phyloP scores from a whole-genome alignment of 75 land plant species.

The Adiantum capillusveneris region DNA sequence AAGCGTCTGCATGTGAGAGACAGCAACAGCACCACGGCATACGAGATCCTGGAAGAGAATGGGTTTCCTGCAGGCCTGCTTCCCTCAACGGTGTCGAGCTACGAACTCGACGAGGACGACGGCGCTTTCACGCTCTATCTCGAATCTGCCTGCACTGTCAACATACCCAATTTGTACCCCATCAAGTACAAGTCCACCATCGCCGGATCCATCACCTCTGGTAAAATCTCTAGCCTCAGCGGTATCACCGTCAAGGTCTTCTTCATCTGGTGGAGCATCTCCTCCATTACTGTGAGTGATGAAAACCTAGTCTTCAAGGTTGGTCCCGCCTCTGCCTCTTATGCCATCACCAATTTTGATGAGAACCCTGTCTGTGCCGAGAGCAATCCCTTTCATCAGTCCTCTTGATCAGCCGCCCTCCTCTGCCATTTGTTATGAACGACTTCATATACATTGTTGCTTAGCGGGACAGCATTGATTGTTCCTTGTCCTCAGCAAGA shows the following conservation, averaged over 20 bases:
- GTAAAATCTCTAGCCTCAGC: slow-evolving; percentile 12
- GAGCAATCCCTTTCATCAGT: too few relatives aligned
- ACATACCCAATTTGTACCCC: slow-evolving; percentile 17
- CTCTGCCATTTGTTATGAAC: too few relatives aligned
- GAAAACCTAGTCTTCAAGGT: slow-evolving; percentile 27
- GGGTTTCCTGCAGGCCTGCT: slow-evolving; percentile 45
- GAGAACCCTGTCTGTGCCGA: slow-evolving; percentile 32
- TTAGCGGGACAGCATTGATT: too few relatives aligned
- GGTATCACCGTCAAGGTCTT: slow-evolving; percentile 40
- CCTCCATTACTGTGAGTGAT: slow-evolving; percentile 4
- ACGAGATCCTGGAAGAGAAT: slow-evolving; percentile 28
- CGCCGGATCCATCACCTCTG: slow-evolving; percentile 13
- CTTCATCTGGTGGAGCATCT: slow-evolving; percentile 28
- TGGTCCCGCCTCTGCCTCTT: slow-evolving; percentile 26
- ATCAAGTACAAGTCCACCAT: slow-evolving; percentile 21
- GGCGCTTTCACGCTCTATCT: slow-evolving; percentile 37
- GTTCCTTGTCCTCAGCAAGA: too few relatives aligned
- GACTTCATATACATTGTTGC: too few relatives aligned
- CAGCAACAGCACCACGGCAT: slow-evolving; percentile 15
- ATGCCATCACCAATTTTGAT: slow-evolving; percentile 22
- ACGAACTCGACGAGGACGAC: slow-evolving; percentile 18
- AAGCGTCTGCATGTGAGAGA: too few relatives aligned
- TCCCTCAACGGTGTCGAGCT: slow-evolving; percentile 27
- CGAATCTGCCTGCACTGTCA: slow-evolving; percentile 24
- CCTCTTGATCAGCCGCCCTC: too few relatives aligned